Conservation (phyloP, 208 protist species). For the Trichomonas vaginalis region DNA sequence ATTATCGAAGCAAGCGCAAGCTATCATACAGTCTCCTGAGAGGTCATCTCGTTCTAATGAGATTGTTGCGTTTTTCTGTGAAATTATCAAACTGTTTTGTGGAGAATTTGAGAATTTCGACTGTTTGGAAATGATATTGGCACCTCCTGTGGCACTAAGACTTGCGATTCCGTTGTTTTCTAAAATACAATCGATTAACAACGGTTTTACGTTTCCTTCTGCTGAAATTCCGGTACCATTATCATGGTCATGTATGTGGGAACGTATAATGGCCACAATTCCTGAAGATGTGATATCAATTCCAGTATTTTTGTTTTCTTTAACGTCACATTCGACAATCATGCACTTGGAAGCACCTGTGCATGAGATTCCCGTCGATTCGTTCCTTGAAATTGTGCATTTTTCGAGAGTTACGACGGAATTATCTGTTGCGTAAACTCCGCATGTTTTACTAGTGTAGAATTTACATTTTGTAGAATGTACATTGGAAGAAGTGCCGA, state of each 20-base stretch:
- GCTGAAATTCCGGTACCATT: neutral
- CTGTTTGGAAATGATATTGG: neutral
- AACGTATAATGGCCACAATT: neutral
- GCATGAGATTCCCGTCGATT: neutral
- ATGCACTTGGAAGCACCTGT: neutral
- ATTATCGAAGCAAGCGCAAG: neutral
- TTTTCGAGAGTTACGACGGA: neutral
- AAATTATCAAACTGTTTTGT: neutral
- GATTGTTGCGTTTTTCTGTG: neutral
- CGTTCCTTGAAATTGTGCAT: neutral
- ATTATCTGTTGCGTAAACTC: neutral
- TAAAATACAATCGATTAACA: neutral
- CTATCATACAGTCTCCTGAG: neutral
- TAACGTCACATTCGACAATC: neutral
- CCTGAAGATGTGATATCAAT: neutral
- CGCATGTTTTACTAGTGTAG: neutral
- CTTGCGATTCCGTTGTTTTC: neutral
- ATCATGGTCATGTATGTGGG: neutral
- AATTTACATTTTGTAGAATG: neutral
- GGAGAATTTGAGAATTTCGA: neutral
- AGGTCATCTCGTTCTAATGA: neutral
- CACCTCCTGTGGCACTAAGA: neutral
- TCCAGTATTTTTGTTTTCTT: neutral
- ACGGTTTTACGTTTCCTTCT: neutral
- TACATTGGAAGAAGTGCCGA: no score